A percentile compares a stretch with the other conserved stretches of the same genome.
Conservation (phyloP, 202 grass and related monocot species). For the Thinopyrum obtusiflorum region DNA sequence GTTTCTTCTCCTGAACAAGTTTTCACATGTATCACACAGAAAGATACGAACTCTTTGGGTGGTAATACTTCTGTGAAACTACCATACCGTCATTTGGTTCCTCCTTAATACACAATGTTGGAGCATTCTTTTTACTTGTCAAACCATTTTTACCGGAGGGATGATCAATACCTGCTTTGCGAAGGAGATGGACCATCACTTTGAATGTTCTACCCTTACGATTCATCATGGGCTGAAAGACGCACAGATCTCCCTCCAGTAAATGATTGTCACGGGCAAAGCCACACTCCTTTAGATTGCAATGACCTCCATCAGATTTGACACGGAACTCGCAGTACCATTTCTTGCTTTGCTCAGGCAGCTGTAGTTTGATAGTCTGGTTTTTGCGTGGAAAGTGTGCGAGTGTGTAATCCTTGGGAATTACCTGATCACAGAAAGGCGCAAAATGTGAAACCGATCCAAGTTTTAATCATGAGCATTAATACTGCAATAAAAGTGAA, state of each 20-base stretch:
- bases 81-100: too few relatives aligned
- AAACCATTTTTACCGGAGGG: background rate
- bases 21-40: background rate
- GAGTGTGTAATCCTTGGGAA: background rate
- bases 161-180: background rate
- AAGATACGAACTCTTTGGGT: too few relatives aligned
- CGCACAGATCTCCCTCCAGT: background rate
- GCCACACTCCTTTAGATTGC: background rate
- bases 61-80: too few relatives aligned
- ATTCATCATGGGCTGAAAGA: background rate
- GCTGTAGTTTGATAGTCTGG: background rate
- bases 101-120: too few relatives aligned
- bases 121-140: too few relatives aligned
- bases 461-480: background rate
- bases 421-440: background rate
- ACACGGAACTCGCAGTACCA: background rate
- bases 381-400: background rate
- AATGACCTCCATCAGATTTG: background rate
- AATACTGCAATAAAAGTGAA: too few relatives aligned
- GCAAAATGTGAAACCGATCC: background rate
- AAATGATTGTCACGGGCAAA: background rate
- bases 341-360: background rate
- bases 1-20: background rate
- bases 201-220: background rate
- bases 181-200: background rate